Conservation (phyloP, 169 alveolate genomes). For the Perkinsus marinus region DNA sequence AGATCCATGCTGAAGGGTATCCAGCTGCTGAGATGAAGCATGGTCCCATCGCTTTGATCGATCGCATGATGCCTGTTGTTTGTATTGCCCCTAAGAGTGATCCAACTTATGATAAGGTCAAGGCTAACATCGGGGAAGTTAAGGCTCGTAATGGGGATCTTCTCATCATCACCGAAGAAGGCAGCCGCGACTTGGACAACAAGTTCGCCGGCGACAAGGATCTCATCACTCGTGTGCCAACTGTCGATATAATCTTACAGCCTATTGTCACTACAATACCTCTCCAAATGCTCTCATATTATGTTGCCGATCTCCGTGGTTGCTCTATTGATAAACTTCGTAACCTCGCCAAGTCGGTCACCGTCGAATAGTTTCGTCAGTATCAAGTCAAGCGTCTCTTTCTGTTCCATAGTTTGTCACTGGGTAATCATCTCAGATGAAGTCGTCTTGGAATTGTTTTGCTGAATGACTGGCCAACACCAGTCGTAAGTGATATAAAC, state of each 20-base stretch:
- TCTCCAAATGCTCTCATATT: conserved; percentile 17
- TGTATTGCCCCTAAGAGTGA: conserved; percentile 22
- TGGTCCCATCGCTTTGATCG: conserved; percentile 85
- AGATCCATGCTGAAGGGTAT: conserved; percentile 83
- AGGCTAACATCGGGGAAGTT: conserved; percentile 40
- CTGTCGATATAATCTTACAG: conserved; percentile 21
- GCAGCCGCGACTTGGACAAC: conserved; percentile 17
- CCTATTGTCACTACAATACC: conserved; percentile 30
- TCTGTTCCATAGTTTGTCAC: no score
- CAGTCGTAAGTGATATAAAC: no score
- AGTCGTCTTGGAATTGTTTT: no score
- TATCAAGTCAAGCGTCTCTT: no score
- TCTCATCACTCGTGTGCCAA: background rate
- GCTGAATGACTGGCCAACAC: no score
- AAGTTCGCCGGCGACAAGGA: background rate
- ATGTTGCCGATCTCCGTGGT: background rate
- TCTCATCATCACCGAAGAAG: conserved; percentile 13
- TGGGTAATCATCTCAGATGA: no score
- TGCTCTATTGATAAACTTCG: conserved; percentile 53
- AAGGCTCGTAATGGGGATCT: conserved; percentile 55
- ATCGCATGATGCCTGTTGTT: conserved; percentile 30
- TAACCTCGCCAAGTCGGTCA: conserved; percentile 56
- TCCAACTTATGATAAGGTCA: conserved; percentile 19
- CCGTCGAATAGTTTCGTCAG: conserved; percentile 33
- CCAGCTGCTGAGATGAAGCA: conserved; percentile 87